Conservation (phyloP, 1,139 yeast genomes). For the Protomyces macrosporus region DNA sequence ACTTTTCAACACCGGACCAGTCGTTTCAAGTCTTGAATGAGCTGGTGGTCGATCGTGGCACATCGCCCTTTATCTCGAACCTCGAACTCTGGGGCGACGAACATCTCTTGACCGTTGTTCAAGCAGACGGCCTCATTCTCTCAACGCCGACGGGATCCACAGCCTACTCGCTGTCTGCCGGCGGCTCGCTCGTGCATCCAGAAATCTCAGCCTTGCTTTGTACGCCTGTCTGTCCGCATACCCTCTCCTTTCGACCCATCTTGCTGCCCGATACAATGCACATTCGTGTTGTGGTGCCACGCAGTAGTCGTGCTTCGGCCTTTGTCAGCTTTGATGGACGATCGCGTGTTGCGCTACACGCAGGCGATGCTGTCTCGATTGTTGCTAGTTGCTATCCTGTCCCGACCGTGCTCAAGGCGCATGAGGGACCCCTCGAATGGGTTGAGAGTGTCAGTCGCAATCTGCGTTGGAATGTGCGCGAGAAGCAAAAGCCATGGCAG, state of each 20-base stretch:
- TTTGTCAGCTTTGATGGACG: slow-evolving; percentile 89
- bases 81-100: slow-evolving; percentile 72
- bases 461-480: slow-evolving; percentile 80
- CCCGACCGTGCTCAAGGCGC: slow-evolving; percentile 60
- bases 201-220: slow-evolving; percentile 83
- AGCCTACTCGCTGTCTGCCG: slow-evolving; percentile 84
- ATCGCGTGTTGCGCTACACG: slow-evolving; percentile 47
- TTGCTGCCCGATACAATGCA: slow-evolving; percentile 81
- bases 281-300: slow-evolving; percentile 67
- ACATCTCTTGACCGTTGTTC: slow-evolving; percentile 72
- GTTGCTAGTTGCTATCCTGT: slow-evolving; percentile 77
- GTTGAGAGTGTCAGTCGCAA: slow-evolving; percentile 78
- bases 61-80: slow-evolving; percentile 79
- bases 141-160: slow-evolving; percentile 86
- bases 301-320: slow-evolving; percentile 63
- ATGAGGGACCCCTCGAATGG: slow-evolving; percentile 68
- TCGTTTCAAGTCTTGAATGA: slow-evolving; percentile 74
- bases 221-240: slow-evolving; percentile 90
- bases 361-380: slow-evolving; percentile 72
- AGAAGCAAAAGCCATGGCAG: slow-evolving; percentile 52
- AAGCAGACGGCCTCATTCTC: slow-evolving; percentile 81
- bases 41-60: slow-evolving; percentile 80
- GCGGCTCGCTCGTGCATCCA: slow-evolving; percentile 85
- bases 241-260: slow-evolving; percentile 80
- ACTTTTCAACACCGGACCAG: background rate